Base-by-base conservation (phyloP, 306 rosid genomes). In the Prunus mongolica region DNA sequence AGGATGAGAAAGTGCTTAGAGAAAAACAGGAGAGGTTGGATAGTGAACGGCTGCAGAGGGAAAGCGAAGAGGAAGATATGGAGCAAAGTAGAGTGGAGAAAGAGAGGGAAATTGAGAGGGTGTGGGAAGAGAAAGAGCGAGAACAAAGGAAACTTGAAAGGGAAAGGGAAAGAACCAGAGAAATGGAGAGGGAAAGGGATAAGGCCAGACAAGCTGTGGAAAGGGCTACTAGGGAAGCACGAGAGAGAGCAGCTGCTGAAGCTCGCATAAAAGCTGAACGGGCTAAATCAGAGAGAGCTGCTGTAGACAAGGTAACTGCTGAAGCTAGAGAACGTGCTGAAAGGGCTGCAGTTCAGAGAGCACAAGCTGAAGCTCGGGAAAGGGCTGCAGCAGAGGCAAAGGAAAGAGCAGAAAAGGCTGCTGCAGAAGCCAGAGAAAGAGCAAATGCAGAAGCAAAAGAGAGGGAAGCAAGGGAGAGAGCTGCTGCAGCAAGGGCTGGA, bases 171-270 rank as follows among this genome's bases (percentile, higher is more conserved):
- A 76, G 81, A 65, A 66, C 81, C 44, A 70, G 81, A 57, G 88
- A 80, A 73, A 71, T 77, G 69, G 86, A 86, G 72, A 86, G 85
- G 76, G 98, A 93, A 85, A 89, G 91, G 86, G 90, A 68, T 16
- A 89, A 45, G 79, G 96, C 84, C 60, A 92, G 96, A 78, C 98
- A 89, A 82, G 99, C 98, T 61, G 98, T 96, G 73, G 99, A 89
- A 84, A 91, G 99, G 82, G 99, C 99, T 57, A 96, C 99, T 25
- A 87, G 99, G 82, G 99, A 96, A 87, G 99, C 97, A 45, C 99
- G 99, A 27, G 99, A 87, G 76, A 89, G 99, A 88, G 99, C 99
- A 73, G 92, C 88, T 67, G 74, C 79, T 79, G 99, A 86, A 25
- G 98, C 99, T 72, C 93, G 87, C 38, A 62, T 76, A 69, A 96